Evolutionary conservation across 805 yeast genomes (phyloP), one percentile per base, ranked within the genome.

Genomic region (Millerozyma miso): DNA sequence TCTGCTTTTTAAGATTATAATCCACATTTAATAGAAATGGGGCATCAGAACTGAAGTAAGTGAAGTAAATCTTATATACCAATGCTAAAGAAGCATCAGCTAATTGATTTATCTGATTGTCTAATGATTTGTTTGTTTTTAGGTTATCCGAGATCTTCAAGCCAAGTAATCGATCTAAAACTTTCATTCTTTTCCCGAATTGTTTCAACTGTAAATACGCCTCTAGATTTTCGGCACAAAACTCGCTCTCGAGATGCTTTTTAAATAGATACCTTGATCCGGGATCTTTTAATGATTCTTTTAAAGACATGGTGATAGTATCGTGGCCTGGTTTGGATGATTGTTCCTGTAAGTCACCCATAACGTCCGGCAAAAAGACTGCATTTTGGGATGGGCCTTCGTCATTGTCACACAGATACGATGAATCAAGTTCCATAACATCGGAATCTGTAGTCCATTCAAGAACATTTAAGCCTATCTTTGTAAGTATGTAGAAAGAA

Each of bases 201-300:
- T 73, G 73, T 37, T 68, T 67, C 38, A 86, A 72, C 44, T 80
- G 85, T 40, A 74, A 60, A 56, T 79, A 86, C 3, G 84, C 88
- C 48, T 83, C 82, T n/a, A 86, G 58, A 52, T 87, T 88, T 55
- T 88, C 97, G 2, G 75, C 76, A 55, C 95, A 88, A 42, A 74
- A 71, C 40, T 80, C 84, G 23, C 70, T 73, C 39, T 75, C 79
- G 40, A 88, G 58, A 56, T 85, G 88, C n/a, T 68, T 65, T 47
- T 80, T 71, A 60, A 88, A 86, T 7, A 87, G 60, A 42, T 77
- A 79, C 41, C 84, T 70, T 67, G 83, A 65, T 0, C 93, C 96
- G 0, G 96, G 95, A 57, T 88, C 96, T 7, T 63, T 61, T 7
- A 88, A 55, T 3, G 83, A 69, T 6, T 71, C 71, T 26, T 67